Conservation (phyloP, 106 monocot genomes). For the Dioscorea alata region DNA sequence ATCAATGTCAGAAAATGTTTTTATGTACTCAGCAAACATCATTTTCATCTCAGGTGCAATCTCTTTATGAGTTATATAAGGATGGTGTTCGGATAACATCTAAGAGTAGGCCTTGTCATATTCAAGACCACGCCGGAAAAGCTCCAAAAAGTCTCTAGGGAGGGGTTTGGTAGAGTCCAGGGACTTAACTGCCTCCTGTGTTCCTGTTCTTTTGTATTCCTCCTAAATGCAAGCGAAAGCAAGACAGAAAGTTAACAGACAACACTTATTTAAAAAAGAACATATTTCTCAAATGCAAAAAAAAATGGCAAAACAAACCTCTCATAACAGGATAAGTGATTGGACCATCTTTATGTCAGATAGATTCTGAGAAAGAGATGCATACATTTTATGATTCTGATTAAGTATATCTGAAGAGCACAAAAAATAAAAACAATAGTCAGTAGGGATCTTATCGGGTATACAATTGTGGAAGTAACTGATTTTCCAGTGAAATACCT, state of each 20-base stretch:
- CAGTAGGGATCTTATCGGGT: not conserved
- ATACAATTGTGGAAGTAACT: no score
- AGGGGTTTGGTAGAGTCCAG: conserved; percentile 34
- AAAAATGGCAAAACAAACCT: conserved; percentile 40
- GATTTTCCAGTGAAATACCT: conserved; percentile 30
- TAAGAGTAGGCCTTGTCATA: conserved; percentile 37
- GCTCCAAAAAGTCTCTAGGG: conserved; percentile 35
- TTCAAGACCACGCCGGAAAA: conserved; percentile 39
- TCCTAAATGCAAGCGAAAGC: conserved; percentile 44
- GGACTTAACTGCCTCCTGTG: conserved; percentile 26
- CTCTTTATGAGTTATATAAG: conserved; percentile 17
- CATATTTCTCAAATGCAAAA: not conserved
- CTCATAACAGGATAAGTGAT: conserved; percentile 91
- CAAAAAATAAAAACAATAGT: conserved; percentile 13
- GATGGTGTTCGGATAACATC: conserved; percentile 23
- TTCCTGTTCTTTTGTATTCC: conserved; percentile 42
- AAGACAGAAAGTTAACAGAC: conserved; percentile 7
- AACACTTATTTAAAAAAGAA: not conserved
- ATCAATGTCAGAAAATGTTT: conserved; percentile 18
- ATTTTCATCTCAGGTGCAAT: conserved; percentile 14
- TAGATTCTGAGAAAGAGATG: conserved; percentile 77
- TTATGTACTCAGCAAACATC: conserved; percentile 27
- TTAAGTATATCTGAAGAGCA: conserved; percentile 72
- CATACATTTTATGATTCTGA: conserved; percentile 66
- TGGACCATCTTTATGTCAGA: conserved; percentile 84